Conservation (phyloP, 257 asterid genomes). For the Ballota nigra region DNA sequence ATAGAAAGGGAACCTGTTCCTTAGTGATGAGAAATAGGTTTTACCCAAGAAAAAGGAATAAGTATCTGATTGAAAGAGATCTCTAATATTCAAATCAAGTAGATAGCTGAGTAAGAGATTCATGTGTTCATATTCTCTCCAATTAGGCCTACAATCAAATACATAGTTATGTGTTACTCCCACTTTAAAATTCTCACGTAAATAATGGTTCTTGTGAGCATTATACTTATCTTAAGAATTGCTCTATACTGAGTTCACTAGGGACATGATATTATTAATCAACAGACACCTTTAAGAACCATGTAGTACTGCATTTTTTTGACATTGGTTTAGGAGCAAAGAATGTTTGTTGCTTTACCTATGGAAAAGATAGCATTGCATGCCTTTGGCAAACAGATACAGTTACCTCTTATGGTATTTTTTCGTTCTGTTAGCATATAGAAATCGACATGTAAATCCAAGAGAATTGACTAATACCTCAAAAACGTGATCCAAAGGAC, state of each 20-base stretch:
- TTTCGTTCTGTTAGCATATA: constrained; percentile 9
- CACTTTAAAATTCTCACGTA: too few relatives aligned
- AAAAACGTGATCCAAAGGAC: constrained; percentile 95
- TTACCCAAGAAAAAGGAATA: background rate
- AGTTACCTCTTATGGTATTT: background rate
- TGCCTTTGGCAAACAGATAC: too few relatives aligned
- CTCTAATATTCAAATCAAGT: too few relatives aligned
- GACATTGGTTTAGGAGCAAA: background rate
- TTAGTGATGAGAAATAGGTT: background rate
- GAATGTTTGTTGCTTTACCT: too few relatives aligned
- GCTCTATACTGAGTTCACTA: background rate
- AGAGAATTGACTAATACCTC: constrained; percentile 56
- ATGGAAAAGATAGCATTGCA: background rate
- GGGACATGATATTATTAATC: background rate
- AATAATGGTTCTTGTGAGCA: background rate
- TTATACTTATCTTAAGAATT: background rate
- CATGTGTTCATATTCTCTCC: too few relatives aligned
- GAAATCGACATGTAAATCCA: constrained; percentile 11
- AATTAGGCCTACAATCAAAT: too few relatives aligned
- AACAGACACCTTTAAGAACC: background rate
- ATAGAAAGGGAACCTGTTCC: background rate
- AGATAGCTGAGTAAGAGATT: too few relatives aligned
- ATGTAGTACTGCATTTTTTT: background rate
- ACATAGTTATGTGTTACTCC: too few relatives aligned
- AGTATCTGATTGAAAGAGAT: background rate